These are phyloP conservation scores for Aspergillus sp. DNA, from an alignment of 2,329 filamentous ascomycete genomes.

Conservation along the genomic window DNA sequence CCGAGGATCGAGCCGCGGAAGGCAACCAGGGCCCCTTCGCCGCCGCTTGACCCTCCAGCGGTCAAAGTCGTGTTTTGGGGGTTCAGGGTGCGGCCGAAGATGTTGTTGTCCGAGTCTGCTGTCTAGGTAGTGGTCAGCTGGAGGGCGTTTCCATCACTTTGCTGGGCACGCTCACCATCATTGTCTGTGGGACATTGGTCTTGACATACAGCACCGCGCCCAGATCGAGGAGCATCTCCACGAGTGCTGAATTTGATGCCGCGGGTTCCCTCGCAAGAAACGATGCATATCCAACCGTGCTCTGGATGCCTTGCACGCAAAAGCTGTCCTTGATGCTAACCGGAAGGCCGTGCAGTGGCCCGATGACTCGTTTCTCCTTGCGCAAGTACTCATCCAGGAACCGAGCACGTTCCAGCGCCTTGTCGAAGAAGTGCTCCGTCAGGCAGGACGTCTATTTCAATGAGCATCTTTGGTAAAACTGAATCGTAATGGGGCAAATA, in stretches of 20 bases:
- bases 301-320: slow-evolving; percentile 26
- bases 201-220: slow-evolving; percentile 35
- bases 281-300: slow-evolving; percentile 28
- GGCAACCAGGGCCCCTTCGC: slow-evolving; percentile 39
- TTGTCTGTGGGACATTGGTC: slow-evolving; percentile 35
- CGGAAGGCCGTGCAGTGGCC: slow-evolving; percentile 47
- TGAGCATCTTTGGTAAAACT: not conserved
- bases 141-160: too few species aligned
- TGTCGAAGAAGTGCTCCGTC: not conserved
- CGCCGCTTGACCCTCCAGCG: slow-evolving; percentile 31
- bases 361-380: slow-evolving; percentile 31
- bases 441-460: slow-evolving; percentile 19
- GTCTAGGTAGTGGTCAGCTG: not conserved
- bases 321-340: slow-evolving; percentile 43
- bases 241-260: slow-evolving; percentile 19
- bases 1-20: slow-evolving; percentile 37
- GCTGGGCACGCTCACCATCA: slow-evolving; percentile 26
- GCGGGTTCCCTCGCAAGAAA: slow-evolving; percentile 23
- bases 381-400: slow-evolving; percentile 39
- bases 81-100: slow-evolving; percentile 30
- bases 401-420: slow-evolving; percentile 41
- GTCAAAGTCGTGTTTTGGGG: slow-evolving; percentile 26
- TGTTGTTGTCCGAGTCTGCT: slow-evolving; percentile 28
- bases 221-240: slow-evolving; percentile 23
- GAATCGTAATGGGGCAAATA: not conserved